Conservation (phyloP, 345 rosid species). For the Moricandia arvensis region DNA sequence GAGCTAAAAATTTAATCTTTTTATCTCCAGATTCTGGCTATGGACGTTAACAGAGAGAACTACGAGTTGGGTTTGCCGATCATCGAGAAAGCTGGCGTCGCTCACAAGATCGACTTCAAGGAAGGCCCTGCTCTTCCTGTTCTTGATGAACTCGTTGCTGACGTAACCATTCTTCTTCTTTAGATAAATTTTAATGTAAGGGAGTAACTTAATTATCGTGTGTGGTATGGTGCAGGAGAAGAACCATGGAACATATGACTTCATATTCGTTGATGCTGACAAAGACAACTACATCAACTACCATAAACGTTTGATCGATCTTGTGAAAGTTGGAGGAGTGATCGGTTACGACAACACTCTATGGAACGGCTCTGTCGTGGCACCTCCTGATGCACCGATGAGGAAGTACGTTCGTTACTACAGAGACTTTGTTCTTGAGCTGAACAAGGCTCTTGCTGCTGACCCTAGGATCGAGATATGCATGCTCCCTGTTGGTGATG, state of each 20-base stretch:
- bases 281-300: constrained; percentile 93
- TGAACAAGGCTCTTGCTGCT: constrained; percentile 91
- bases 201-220: background rate
- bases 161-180: constrained; percentile 50
- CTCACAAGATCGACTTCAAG: too few species aligned
- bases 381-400: constrained; percentile 75
- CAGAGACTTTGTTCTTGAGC: constrained; percentile 86
- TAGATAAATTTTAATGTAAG: too few species aligned
- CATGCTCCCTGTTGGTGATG: constrained; percentile 94
- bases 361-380: constrained; percentile 93
- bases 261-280: constrained; percentile 95
- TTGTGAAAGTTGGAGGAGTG: constrained; percentile 83
- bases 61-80: too few species aligned
- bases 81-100: too few species aligned
- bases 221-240: constrained; percentile 53
- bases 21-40: too few species aligned
- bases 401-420: constrained; percentile 84
- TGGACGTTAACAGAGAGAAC: too few species aligned
- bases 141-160: constrained; percentile 73
- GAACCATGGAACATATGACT: constrained; percentile 71
- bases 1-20: too few species aligned
- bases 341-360: constrained; percentile 97
- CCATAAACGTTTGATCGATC: constrained; percentile 75
- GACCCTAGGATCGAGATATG: constrained; percentile 98
- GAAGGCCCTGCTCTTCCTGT: constrained; percentile 94